Base-by-base conservation (phyloP, 2,329 filamentous ascomycete species). In the Metarhizium album region DNA sequence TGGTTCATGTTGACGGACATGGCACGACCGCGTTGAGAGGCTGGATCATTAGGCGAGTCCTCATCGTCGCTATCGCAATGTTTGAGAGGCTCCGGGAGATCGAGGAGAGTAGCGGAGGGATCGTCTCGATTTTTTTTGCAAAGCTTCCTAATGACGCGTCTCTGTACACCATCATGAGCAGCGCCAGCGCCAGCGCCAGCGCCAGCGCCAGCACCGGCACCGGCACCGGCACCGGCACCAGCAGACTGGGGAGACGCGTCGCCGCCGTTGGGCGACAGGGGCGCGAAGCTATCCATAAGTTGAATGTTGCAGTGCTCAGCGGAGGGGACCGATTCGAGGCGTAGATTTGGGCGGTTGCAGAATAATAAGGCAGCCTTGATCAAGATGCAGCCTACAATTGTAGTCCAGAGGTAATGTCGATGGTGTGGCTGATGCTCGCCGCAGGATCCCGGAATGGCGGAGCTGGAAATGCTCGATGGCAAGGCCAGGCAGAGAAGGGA, bases 1-100 rank as follows among this genome's bases (percentile, higher is more conserved):
- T 95, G 90, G 67, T 95, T 93, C 83, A 95, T 88, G 62, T 90
- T 88, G 68, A 80, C 73, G 52, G 78, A 75, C 64, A 78, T 72
- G 55, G 74, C 70, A 14, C 71, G 67, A 37, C 68, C 70, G 51
- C 73, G 70, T 8, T 60, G 64, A 2, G 72, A 67, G 4, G 67
- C 57, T 42, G 74, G 67, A 37, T 76, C 73, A 37, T 51, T 52
- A 24, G 52, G 54, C 6, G 53, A 52, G 57, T 79, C 73, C 45
- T 77, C 74, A 31, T 64, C 68, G n/a, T 69, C 69, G 52, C 77
- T 70, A 51, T 74, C 75, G 55, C 68, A 72, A 42, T 74, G 70
- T 60, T 70, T 73, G 37, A 82, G 64, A 18, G 71, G 73, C 23
- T 79, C 77, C 13, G 78, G 78, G 5, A 81, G 70, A 52, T 78